Evolutionary conservation across 2,329 filamentous ascomycete species (phyloP).

Genomic region (Xylariaceae sp.): DNA sequence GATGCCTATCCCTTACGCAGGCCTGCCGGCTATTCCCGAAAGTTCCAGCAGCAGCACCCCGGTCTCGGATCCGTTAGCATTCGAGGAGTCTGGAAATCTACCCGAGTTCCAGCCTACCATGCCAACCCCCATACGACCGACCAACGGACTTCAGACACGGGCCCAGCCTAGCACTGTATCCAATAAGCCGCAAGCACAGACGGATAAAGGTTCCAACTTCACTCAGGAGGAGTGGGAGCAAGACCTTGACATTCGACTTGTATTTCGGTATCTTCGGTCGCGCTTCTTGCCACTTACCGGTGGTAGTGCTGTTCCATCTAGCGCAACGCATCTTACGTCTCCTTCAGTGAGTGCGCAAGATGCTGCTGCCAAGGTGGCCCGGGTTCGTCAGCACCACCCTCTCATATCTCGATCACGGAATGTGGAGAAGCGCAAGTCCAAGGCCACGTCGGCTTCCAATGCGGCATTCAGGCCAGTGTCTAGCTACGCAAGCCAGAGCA

Average conservation of each 20-base stretch:
- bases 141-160: constrained; percentile 34
- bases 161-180: constrained; percentile 16
- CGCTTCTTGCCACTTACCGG: constrained; percentile 58
- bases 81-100: constrained; percentile 49
- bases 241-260: constrained; percentile 82
- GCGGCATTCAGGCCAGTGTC: constrained; percentile 47
- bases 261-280: constrained; percentile 80
- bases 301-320: constrained; percentile 39
- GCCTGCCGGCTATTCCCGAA: constrained; percentile 62
- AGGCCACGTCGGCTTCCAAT: constrained; percentile 46
- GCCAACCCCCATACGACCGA: constrained; percentile 33
- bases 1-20: constrained; percentile 68
- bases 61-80: constrained; percentile 26
- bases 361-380: constrained; percentile 68
- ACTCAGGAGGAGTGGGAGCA: constrained; percentile 87
- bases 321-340: constrained; percentile 44
- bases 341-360: constrained; percentile 54
- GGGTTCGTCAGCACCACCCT: constrained; percentile 85
- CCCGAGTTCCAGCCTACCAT: constrained; percentile 48
- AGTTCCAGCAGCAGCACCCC: constrained; percentile 32
- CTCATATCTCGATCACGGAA: constrained; percentile 61
- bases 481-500: constrained; percentile 85
- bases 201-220: constrained; percentile 35
- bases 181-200: constrained; percentile 16
- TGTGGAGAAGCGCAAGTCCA: constrained; percentile 53